Evolutionary conservation across 768 basidiomycete genomes (phyloP).

Genomic region (Coprinellus aureogranulatus): DNA sequence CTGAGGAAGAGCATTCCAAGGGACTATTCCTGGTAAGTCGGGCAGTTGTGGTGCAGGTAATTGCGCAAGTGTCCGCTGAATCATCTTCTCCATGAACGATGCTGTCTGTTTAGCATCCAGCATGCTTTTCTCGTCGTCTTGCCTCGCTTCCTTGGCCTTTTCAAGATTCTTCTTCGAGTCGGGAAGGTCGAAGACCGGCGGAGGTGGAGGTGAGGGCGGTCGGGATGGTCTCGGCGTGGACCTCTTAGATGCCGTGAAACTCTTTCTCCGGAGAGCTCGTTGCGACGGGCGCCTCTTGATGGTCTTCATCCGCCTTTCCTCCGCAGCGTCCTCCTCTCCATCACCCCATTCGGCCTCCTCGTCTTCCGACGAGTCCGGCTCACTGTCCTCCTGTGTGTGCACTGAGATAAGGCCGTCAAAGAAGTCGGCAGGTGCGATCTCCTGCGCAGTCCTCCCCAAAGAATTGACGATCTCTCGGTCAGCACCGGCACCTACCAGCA

Average conservation of each 20-base stretch:
- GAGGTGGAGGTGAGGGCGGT: slow-evolving; percentile 27
- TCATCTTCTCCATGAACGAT: slow-evolving; percentile 64
- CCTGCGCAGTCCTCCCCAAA: slow-evolving; percentile 66
- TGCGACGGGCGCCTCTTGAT: slow-evolving; percentile 32
- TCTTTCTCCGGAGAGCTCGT: slow-evolving; percentile 28
- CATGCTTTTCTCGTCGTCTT: slow-evolving; percentile 23
- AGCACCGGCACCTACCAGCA: slow-evolving; percentile 79
- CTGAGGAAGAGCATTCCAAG: slow-evolving; percentile 62
- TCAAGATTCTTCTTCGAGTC: not conserved
- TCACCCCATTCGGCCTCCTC: slow-evolving; percentile 31
- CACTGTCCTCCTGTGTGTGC: slow-evolving; percentile 16
- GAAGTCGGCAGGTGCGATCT: slow-evolving; percentile 51
- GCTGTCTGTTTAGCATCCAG: slow-evolving; percentile 48
- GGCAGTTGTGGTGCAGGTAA: slow-evolving; percentile 61
- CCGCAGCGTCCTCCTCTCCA: slow-evolving; percentile 14
- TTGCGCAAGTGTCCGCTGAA: slow-evolving; percentile 71
- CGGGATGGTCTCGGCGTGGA: slow-evolving; percentile 28
- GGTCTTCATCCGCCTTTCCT: slow-evolving; percentile 33
- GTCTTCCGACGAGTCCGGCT: slow-evolving; percentile 52
- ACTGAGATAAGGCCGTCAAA: slow-evolving; percentile 33
- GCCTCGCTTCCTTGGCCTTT: slow-evolving; percentile 9
- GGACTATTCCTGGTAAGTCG: slow-evolving; percentile 66
- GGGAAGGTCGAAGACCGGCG: not conserved
- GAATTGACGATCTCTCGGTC: slow-evolving; percentile 73
- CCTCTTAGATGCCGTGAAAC: slow-evolving; percentile 23